Evolutionary conservation across 306 rosid species (phyloP).

Genomic region (Cucumis melo): DNA sequence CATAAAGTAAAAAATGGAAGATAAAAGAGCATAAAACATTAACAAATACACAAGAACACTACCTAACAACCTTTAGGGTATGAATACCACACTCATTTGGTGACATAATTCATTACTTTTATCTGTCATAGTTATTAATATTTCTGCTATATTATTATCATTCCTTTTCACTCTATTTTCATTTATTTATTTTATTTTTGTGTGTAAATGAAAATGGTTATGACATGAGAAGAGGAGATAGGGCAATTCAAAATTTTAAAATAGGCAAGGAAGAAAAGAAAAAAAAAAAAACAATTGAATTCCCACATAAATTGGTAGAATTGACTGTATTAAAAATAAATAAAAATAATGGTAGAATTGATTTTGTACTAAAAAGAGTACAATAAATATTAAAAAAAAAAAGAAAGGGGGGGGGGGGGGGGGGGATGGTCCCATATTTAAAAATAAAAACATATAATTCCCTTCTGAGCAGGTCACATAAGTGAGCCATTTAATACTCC

Average conservation of each 20-base stretch:
- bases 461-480: background rate
- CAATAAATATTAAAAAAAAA: background rate
- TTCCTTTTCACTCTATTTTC: background rate
- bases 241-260: background rate
- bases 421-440: background rate
- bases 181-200: background rate
- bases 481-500: background rate
- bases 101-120: background rate
- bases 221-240: background rate
- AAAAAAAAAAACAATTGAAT: background rate
- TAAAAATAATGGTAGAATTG: background rate
- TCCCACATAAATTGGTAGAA: background rate
- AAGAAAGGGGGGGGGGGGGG: no score
- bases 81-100: background rate
- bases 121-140: background rate
- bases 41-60: background rate
- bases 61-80: background rate
- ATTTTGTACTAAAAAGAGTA: background rate
- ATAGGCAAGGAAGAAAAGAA: background rate
- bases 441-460: background rate
- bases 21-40: background rate
- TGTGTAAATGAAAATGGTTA: background rate
- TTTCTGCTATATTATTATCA: background rate
- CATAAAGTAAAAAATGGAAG: background rate
- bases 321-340: background rate